phyloP scores from a whole-genome alignment of 2,329 filamentous ascomycete genomes.

The Arthroderma sp. region DNA sequence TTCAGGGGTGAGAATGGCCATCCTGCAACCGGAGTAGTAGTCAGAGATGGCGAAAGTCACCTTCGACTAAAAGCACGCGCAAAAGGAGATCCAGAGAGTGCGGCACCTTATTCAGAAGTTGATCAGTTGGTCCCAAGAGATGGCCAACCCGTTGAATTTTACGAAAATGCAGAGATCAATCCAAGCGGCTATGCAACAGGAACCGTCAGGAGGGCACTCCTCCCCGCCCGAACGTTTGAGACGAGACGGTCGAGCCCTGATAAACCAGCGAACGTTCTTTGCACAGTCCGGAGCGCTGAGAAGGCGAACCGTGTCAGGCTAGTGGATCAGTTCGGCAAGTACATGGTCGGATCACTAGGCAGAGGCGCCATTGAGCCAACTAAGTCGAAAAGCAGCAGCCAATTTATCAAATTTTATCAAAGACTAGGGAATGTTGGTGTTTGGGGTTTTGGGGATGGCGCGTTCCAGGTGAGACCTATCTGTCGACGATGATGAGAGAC shows the following conservation, averaged over 20 bases:
- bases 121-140: constrained; percentile 35
- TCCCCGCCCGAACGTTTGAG: constrained; percentile 32
- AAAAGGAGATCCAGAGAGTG: constrained; percentile 21
- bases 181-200: constrained; percentile 20
- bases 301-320: constrained; percentile 39
- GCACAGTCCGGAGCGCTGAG: constrained; percentile 32
- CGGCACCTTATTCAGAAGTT: constrained; percentile 27
- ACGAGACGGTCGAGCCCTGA: constrained; percentile 22
- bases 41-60: constrained; percentile 37
- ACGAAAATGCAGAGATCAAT: constrained; percentile 33
- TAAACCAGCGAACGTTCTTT: constrained; percentile 21
- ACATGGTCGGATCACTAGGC: constrained; percentile 40
- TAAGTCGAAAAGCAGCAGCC: constrained; percentile 19
- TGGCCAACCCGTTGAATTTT: constrained; percentile 36
- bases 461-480: constrained; percentile 30
- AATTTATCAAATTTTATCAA: constrained; percentile 41
- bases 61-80: constrained; percentile 35
- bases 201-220: constrained; percentile 31
- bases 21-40: constrained; percentile 35
- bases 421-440: constrained; percentile 42
- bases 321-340: constrained; percentile 41
- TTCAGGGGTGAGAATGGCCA: constrained; percentile 37
- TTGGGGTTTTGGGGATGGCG: constrained; percentile 40
- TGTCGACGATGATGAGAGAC: not conserved
- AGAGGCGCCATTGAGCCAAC: constrained; percentile 29